Evolutionary conservation across 2,329 filamentous ascomycete genomes (phyloP), one percentile per base, ranked within the genome.

Genomic region (Ophiostoma tasmaniense): DNA sequence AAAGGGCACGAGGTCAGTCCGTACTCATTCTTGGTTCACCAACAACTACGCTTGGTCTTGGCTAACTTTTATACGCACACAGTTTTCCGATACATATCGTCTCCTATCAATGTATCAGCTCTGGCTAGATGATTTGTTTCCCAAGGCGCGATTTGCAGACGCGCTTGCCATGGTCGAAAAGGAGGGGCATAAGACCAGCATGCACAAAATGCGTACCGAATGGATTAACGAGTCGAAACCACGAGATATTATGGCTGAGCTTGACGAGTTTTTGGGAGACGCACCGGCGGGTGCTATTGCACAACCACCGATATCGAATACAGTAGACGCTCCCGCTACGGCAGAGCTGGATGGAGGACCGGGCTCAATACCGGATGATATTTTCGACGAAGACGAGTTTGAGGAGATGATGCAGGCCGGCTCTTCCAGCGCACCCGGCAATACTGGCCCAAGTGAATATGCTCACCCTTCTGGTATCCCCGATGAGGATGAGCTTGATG

Each of bases 91-190:
- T 76, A 87, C 93, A 13, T 86, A 89, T 0, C 87, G 89, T 20
- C 84, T 99, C 30, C 83, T 99, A 65, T 92, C 91, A 30, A 91
- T 96, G 76, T 99, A 98, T 76, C 95, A 98, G 77, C 79, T 97
- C 69, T 99, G 95, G 95, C 89, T 99, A 1, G 94, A 99, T 78
- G 93, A 97, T 75, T 83, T 99, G 14, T 99, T 93, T 75, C 95
- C 95, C 14, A 93, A 96, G 75, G 95, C 94, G 5, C 94, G 93
- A 75, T 99, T 99, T 75, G 85, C 91, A 65, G 95, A 99, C 75
- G 95, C 91, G 2, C 81, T 98, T 7, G 81, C 84, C 52, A 97
- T 98, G 82, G 91, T 98, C 2, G 95, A 99, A 78, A 97, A 96
- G 79, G 83, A 92, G 0, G 95, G 95, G 1, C 95, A 97, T 78